phyloP scores from a whole-genome alignment of 2,329 filamentous ascomycete species.

The Aureobasidium sp. region DNA sequence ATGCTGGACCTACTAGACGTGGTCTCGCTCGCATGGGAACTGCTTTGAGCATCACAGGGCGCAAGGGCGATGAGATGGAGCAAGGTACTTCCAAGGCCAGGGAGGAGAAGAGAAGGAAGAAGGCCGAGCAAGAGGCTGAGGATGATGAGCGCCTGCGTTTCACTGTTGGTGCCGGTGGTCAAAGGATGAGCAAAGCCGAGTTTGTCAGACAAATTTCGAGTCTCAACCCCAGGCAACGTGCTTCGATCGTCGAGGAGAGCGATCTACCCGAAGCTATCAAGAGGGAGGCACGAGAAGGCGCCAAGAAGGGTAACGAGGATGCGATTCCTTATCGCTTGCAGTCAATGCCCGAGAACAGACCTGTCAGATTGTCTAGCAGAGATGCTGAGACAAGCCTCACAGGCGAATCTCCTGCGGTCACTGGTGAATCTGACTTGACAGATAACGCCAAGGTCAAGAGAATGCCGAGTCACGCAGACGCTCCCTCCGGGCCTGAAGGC shows the following conservation, averaged over 20 bases:
- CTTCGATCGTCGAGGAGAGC: slow-evolving; percentile 39
- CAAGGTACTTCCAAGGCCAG: slow-evolving; percentile 14
- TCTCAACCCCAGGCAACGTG: slow-evolving; percentile 58
- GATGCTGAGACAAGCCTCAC: not conserved
- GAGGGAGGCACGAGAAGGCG: slow-evolving; percentile 36
- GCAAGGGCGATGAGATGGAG: slow-evolving; percentile 25
- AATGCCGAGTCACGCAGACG: slow-evolving; percentile 10
- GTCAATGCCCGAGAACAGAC: slow-evolving; percentile 19
- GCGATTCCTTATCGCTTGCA: slow-evolving; percentile 19
- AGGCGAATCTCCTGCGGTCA: not conserved
- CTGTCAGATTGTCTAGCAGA: not conserved
- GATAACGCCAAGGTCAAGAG: slow-evolving; percentile 11
- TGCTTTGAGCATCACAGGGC: slow-evolving; percentile 37
- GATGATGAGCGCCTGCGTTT: slow-evolving; percentile 69
- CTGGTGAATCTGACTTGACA: not conserved
- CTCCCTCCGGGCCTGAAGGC: slow-evolving; percentile 21
- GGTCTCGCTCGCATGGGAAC: slow-evolving; percentile 45
- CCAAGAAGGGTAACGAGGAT: slow-evolving; percentile 13
- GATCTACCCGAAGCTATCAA: slow-evolving; percentile 41
- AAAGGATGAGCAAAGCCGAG: slow-evolving; percentile 70
- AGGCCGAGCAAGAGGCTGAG: slow-evolving; percentile 33
- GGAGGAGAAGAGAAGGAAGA: slow-evolving; percentile 15
- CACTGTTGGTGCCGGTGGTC: slow-evolving; percentile 63
- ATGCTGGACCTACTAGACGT: slow-evolving; percentile 32
- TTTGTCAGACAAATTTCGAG: slow-evolving; percentile 68